Evolutionary conservation across 352 stramenopile genomes (phyloP), one percentile per base, ranked within the genome.

Genomic region (Pythium brassicae): DNA sequence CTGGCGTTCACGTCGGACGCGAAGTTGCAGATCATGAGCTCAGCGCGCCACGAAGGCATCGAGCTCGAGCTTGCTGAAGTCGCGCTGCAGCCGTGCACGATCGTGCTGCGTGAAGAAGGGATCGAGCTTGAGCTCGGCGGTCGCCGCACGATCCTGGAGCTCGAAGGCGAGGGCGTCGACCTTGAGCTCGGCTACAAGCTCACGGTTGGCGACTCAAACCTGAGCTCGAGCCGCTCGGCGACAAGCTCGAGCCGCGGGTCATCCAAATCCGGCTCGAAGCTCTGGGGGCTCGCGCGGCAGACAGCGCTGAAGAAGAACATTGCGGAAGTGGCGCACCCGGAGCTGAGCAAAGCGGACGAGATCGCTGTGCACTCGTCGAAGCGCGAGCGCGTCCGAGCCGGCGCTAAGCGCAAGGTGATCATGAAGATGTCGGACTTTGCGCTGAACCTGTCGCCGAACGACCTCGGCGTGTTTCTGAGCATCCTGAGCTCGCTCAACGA

Each of bases 351-450:
- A 39, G 55, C 62, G 3, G 70, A 81, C 19, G 63, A 78, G 34
- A 48, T 65, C 6, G 53, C 62, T 1, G 23, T 79, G 12, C 65
- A 55, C 20, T 47, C 57, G 10, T 42, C 50, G 15, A 66, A 56
- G 23, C 67, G 49, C 45, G 68, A 86, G 17, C 80, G 80, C 22
- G 26, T 78, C 26, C 87, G 87, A 60, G 46, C 83, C 22, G 69
- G 62, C 15, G 86, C 76, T 3, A 71, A 74, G 39, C 70, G 86
- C 27, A 84, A 86, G 53, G 27, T 95, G 29, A 75, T 75, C 11
- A 75, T 95, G 61, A 72, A 78, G 48, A 89, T 95, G 77, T 93
- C 83, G 15, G 83, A 94, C 40, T 94, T 94, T 59, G 86, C 72
- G 2, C 61, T 95, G 57, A 95, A 95, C 57, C 58, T 95, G 12